These are phyloP conservation scores for Eucommia ulmoides DNA, from an alignment of 257 asterid genomes.

Conservation along the genomic window DNA sequence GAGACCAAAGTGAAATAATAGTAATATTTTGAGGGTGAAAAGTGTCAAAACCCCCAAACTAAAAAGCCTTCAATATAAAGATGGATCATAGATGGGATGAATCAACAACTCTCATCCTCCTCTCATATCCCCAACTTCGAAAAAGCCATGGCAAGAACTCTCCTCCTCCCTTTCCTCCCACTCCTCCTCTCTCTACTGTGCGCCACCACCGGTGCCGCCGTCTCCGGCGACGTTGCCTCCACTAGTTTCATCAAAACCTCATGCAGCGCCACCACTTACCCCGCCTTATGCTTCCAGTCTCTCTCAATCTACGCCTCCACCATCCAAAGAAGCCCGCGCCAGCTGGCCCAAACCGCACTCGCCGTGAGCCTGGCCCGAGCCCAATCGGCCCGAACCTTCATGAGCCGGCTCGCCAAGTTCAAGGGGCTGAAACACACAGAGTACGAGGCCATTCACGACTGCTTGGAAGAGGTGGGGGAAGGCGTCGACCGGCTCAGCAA, in stretches of 20 bases:
- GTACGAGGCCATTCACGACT: conserved; percentile 13
- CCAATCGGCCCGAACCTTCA: conserved; percentile 2
- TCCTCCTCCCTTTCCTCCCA: conserved; percentile 7
- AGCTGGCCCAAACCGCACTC: conserved; percentile 10
- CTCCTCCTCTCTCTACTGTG: not conserved
- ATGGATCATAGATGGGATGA: no score
- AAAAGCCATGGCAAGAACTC: conserved; percentile 23
- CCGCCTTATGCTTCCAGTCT: conserved; percentile 9
- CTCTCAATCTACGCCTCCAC: conserved; percentile 8
- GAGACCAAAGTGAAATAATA: no score
- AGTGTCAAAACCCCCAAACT: no score
- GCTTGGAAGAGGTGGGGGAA: conserved; percentile 12
- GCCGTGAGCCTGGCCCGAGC: conserved; percentile 11
- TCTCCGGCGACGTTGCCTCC: not conserved
- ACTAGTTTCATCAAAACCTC: conserved; percentile 11
- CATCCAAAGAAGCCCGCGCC: conserved; percentile 10
- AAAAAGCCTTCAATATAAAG: no score
- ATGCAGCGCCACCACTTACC: conserved; percentile 15
- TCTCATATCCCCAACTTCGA: no score
- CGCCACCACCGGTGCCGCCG: not conserved
- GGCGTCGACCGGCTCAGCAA: conserved; percentile 8
- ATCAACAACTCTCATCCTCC: no score
- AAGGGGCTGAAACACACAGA: conserved; percentile 12
- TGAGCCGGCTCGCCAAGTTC: conserved; percentile 2
- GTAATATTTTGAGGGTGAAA: no score